These are phyloP conservation scores for Brassica juncea DNA, from an alignment of 345 rosid genomes.

Conservation along the genomic window DNA sequence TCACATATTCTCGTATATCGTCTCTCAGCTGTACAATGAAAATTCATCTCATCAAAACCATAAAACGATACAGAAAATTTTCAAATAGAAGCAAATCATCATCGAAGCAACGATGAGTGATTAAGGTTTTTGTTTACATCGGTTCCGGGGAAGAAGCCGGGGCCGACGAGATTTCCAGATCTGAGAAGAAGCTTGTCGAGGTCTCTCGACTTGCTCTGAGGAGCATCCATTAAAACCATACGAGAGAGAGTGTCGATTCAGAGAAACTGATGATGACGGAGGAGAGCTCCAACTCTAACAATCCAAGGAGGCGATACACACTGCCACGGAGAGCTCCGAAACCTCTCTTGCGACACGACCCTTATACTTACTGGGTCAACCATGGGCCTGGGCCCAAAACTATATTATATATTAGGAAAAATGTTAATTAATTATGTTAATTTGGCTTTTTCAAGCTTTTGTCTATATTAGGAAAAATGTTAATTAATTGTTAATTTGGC, in stretches of 20 bases:
- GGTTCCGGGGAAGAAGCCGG: slow-evolving; percentile 72
- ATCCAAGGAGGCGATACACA: slow-evolving; percentile 18
- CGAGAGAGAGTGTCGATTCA: slow-evolving; percentile 16
- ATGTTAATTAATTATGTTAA: neutral
- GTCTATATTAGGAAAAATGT: too few species aligned
- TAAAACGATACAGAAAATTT: neutral
- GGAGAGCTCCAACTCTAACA: slow-evolving; percentile 24
- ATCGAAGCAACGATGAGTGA: neutral
- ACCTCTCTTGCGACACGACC: neutral
- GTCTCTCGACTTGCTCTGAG: slow-evolving; percentile 75
- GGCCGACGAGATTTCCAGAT: slow-evolving; percentile 84
- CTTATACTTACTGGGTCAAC: slow-evolving; percentile 13
- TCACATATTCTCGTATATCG: slow-evolving; percentile 69
- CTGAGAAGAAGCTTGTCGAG: slow-evolving; percentile 92
- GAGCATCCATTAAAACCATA: slow-evolving; percentile 47
- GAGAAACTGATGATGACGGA: slow-evolving; percentile 32
- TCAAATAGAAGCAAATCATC: neutral
- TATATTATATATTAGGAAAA: neutral
- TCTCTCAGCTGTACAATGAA: slow-evolving; percentile 61
- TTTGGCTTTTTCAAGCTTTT: neutral
- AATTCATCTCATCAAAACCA: neutral
- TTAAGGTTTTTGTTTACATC: slow-evolving; percentile 39
- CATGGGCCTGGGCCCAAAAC: slow-evolving; percentile 32
- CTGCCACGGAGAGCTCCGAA: slow-evolving; percentile 33
- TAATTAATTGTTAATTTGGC: neutral